phyloP scores from a whole-genome alignment of 495 filamentous ascomycete genomes.

The Cercophora sp. region DNA sequence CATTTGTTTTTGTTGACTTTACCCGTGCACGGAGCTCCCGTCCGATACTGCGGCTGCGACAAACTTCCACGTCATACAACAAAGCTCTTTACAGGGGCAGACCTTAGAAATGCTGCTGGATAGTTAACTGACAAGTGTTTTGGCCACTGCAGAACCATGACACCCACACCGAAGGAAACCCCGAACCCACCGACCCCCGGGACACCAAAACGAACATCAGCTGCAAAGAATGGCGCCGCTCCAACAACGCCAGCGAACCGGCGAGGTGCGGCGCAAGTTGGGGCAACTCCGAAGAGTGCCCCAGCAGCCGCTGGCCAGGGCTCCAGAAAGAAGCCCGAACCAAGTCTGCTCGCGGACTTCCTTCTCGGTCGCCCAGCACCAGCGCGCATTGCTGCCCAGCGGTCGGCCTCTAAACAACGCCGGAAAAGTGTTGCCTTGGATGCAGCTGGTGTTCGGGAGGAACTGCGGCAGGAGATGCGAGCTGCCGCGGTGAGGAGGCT shows the following conservation, averaged over 20 bases:
- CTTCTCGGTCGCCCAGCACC: constrained; percentile 50
- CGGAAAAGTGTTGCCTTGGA: constrained; percentile 40
- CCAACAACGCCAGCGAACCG: constrained; percentile 25
- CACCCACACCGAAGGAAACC: constrained; percentile 23
- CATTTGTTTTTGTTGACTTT: not conserved
- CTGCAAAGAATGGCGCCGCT: constrained; percentile 23
- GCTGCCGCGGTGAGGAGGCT: constrained; percentile 43
- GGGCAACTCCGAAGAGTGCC: constrained; percentile 38
- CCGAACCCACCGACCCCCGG: constrained; percentile 16
- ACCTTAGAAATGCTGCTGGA: constrained; percentile 15
- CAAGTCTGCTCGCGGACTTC: constrained; percentile 51
- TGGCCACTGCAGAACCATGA: constrained; percentile 23
- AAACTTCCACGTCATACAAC: not conserved
- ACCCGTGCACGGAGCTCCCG: not conserved
- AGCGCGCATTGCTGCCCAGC: constrained; percentile 38
- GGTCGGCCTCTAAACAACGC: constrained; percentile 35
- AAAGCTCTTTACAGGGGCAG: not conserved
- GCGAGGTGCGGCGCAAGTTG: constrained; percentile 19
- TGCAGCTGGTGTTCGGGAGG: constrained; percentile 33
- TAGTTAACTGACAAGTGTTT: constrained; percentile 16
- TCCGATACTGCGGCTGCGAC: not conserved
- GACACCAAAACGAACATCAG: constrained; percentile 10
- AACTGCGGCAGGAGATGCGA: constrained; percentile 47
- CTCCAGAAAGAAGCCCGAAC: constrained; percentile 36
- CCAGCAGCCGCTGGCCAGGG: constrained; percentile 30